Evolutionary conservation across 257 asterid genomes (phyloP).

Genomic region (Eustoma russellianum): DNA sequence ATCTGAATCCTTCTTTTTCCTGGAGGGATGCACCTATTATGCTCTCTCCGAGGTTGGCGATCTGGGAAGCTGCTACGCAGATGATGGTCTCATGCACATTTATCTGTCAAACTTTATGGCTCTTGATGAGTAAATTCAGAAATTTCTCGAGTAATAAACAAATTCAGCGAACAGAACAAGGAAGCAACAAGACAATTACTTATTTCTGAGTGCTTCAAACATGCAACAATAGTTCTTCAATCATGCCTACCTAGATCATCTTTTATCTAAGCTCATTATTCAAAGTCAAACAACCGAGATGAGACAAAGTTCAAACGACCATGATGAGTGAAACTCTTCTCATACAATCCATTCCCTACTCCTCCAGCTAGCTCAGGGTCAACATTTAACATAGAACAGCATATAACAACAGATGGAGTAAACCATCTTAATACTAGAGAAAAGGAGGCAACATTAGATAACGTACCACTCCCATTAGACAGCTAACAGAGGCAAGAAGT

Average conservation of each 20-base stretch:
- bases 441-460: not conserved
- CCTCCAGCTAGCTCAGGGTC: not conserved
- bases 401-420: not conserved
- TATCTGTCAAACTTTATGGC: constrained; percentile 37
- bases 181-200: not conserved
- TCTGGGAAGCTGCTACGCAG: constrained; percentile 83
- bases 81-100: constrained; percentile 33
- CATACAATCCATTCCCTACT: not conserved
- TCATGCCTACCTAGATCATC: not conserved
- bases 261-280: not conserved
- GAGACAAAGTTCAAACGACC: not conserved
- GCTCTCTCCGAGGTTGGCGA: constrained; percentile 96
- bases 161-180: not conserved
- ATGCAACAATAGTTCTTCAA: not conserved
- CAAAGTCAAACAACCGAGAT: too few species aligned
- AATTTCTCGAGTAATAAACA: not conserved
- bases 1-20: constrained; percentile 45
- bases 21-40: constrained; percentile 72
- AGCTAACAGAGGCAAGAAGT: constrained; percentile 71
- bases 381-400: not conserved
- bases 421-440: not conserved
- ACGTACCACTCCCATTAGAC: constrained; percentile 54
- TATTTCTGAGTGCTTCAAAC: too few species aligned
- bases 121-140: constrained; percentile 7
- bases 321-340: not conserved